Conservation (phyloP, 1,284 basidiomycete species). For the Marasmius fiardii region DNA sequence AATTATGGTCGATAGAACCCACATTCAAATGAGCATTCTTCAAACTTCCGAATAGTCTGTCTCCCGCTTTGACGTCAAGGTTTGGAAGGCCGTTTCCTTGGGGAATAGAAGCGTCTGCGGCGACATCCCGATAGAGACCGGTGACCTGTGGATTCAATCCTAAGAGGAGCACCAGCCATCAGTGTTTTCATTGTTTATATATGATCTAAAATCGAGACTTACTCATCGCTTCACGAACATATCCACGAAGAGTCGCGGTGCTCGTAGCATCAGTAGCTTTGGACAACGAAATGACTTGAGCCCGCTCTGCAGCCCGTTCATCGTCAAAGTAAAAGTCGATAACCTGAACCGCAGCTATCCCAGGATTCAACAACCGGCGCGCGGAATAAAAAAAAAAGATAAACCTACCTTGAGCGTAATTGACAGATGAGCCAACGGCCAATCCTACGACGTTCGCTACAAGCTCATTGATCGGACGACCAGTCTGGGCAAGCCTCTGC, state of each 20-base stretch:
- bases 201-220: slow-evolving; percentile 17
- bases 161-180: slow-evolving; percentile 13
- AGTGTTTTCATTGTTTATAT: not conserved
- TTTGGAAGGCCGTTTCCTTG: slow-evolving; percentile 36
- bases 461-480: slow-evolving; percentile 38
- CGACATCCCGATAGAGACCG: slow-evolving; percentile 43
- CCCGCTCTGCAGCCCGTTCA: slow-evolving; percentile 32
- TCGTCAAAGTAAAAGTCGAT: slow-evolving; percentile 57
- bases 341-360: slow-evolving; percentile 36
- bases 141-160: slow-evolving; percentile 40
- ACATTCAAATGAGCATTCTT: no score
- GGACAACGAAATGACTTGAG: slow-evolving; percentile 36
- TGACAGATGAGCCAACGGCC: slow-evolving; percentile 43
- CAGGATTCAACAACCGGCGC: not conserved
- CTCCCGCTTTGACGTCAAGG: slow-evolving; percentile 37
- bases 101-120: slow-evolving; percentile 31
- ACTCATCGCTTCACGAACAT: slow-evolving; percentile 54
- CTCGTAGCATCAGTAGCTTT: slow-evolving; percentile 30
- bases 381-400: not conserved
- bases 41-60: slow-evolving; percentile 38
- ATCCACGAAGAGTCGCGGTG: slow-evolving; percentile 40
- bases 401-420: slow-evolving; percentile 39
- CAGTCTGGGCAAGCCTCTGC: slow-evolving; percentile 34
- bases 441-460: slow-evolving; percentile 33
- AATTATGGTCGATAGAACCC: not conserved